phyloP scores from a whole-genome alignment of 495 filamentous ascomycete genomes.

The Aspergillus cavernicola region DNA sequence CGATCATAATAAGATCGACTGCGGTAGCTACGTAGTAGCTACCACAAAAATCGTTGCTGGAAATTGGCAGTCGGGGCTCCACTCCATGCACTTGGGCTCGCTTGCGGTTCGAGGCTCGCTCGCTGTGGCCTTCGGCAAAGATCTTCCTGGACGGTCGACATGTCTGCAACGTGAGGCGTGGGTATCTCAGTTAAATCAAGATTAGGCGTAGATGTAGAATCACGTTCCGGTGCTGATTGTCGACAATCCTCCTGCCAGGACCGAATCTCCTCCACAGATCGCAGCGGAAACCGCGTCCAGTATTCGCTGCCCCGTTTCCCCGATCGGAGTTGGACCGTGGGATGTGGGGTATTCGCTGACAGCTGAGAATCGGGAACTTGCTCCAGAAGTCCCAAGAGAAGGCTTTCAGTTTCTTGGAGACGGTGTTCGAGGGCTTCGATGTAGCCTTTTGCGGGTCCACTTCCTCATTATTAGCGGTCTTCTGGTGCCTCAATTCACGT shows the following conservation, averaged over 20 bases:
- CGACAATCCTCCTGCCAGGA: slow-evolving; percentile 33
- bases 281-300: slow-evolving; percentile 36
- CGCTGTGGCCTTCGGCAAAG: background rate
- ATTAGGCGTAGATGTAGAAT: background rate
- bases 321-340: slow-evolving; percentile 18
- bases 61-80: slow-evolving; percentile 35
- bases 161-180: background rate
- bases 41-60: slow-evolving; percentile 40
- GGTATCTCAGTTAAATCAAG: background rate
- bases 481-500: background rate
- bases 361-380: slow-evolving; percentile 32
- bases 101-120: background rate
- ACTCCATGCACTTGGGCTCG: slow-evolving; percentile 25
- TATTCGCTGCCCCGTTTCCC: slow-evolving; percentile 32
- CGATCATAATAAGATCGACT: background rate
- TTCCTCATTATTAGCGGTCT: slow-evolving; percentile 2
- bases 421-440: slow-evolving; percentile 38
- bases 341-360: slow-evolving; percentile 12
- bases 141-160: background rate
- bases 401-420: slow-evolving; percentile 35
- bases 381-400: slow-evolving; percentile 29
- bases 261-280: slow-evolving; percentile 30
- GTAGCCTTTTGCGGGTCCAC: slow-evolving; percentile 40
- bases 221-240: background rate
- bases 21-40: background rate